Evolutionary conservation across 176 grass and related monocot genomes (phyloP).

Genomic region (Ananas comosus): DNA sequence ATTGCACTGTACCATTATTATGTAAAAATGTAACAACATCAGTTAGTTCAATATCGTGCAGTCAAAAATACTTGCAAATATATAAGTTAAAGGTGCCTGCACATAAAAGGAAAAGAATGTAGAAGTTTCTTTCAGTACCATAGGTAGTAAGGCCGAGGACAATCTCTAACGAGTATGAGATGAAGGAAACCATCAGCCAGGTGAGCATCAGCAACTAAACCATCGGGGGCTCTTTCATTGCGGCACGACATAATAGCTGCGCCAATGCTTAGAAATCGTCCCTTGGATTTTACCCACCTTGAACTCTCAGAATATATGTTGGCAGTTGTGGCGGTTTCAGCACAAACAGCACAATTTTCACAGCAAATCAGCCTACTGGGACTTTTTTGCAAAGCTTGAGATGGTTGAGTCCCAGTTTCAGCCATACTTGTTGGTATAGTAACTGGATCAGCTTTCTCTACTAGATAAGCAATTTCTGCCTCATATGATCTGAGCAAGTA

Average conservation of each 20-base stretch:
- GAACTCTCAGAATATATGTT: constrained; percentile 29
- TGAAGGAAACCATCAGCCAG: constrained; percentile 89
- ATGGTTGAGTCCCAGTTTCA: constrained; percentile 19
- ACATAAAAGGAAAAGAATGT: background rate
- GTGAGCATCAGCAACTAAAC: constrained; percentile 83
- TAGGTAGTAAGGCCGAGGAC: constrained; percentile 70
- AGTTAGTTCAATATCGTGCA: background rate
- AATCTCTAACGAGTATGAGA: constrained; percentile 88
- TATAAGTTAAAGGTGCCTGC: background rate
- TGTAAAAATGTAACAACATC: too few species aligned
- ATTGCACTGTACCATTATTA: too few species aligned
- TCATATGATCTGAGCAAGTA: constrained; percentile 62
- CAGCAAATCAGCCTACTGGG: constrained; percentile 41
- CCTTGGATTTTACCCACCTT: constrained; percentile 59
- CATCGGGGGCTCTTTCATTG: constrained; percentile 89
- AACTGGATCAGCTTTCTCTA: constrained; percentile 3
- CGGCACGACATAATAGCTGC: constrained; percentile 87
- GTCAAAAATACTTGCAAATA: background rate
- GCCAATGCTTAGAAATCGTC: constrained; percentile 73
- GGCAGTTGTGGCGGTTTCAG: constrained; percentile 16
- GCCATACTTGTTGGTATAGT: constrained; percentile 18
- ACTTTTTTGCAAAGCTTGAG: constrained; percentile 25
- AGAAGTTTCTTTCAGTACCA: constrained; percentile 36
- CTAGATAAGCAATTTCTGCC: constrained; percentile 68
- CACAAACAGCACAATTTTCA: constrained; percentile 66